These are phyloP conservation scores for Nicotiana paniculata DNA, from an alignment of 257 asterid genomes.

Conservation along the genomic window DNA sequence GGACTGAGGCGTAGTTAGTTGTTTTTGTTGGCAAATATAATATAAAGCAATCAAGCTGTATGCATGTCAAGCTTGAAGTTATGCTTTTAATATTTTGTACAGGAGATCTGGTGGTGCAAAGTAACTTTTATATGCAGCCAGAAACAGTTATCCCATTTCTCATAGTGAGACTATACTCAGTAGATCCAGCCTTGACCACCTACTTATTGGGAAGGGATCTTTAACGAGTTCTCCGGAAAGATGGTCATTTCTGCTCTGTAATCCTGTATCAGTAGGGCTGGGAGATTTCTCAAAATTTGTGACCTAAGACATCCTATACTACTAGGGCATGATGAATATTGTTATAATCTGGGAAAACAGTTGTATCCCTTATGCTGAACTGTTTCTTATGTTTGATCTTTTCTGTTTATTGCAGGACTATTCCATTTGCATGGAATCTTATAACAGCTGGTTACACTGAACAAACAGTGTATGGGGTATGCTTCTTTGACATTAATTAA, in stretches of 20 bases:
- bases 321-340: background rate
- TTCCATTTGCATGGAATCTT: constrained; percentile 97
- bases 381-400: constrained; percentile 1
- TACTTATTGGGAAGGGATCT: background rate
- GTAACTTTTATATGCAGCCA: background rate
- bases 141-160: background rate
- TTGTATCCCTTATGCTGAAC: background rate
- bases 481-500: constrained; percentile 12
- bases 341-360: background rate
- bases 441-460: constrained; percentile 85
- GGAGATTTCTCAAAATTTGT: background rate
- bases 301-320: background rate
- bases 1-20: too few relatives aligned
- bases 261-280: background rate
- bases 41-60: background rate
- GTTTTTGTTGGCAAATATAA: background rate
- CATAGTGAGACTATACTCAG: background rate
- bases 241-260: background rate
- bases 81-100: background rate
- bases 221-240: background rate
- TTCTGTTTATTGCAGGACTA: constrained; percentile 53
- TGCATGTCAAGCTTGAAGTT: background rate
- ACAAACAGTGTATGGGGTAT: constrained; percentile 81
- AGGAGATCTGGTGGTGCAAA: constrained; percentile 1
- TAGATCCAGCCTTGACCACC: constrained; percentile 1